Conservation (phyloP, 2,329 filamentous ascomycete genomes). For the Mycocentrospora acerina region DNA sequence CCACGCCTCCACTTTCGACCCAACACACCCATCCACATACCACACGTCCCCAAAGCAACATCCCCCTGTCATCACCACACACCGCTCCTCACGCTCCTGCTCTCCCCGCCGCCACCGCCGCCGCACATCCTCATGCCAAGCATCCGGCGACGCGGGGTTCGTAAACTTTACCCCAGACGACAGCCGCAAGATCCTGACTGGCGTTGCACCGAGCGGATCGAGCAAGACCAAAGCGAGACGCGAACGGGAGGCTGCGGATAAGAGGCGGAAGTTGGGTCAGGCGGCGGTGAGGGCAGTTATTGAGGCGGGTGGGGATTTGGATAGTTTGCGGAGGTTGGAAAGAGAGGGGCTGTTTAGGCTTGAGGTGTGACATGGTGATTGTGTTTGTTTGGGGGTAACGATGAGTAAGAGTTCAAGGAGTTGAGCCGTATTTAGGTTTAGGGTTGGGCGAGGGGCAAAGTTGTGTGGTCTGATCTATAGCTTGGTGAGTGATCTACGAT, state of each 20-base stretch:
- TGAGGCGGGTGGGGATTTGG: conserved; percentile 68
- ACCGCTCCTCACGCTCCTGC: conserved; percentile 20
- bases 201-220: conserved; percentile 87
- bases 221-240: conserved; percentile 92
- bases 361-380: conserved; percentile 18
- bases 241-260: conserved; percentile 83
- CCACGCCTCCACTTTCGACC: neutral
- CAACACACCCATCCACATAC: conserved; percentile 17
- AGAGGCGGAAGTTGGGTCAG: conserved; percentile 67
- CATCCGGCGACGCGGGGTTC: conserved; percentile 58
- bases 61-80: conserved; percentile 21
- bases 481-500: too few relatives aligned
- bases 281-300: conserved; percentile 68
- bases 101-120: conserved; percentile 23
- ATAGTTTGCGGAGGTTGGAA: conserved; percentile 45
- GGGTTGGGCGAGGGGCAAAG: too few relatives aligned
- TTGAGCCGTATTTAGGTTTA: too few relatives aligned
- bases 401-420: too few relatives aligned
- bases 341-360: conserved; percentile 42
- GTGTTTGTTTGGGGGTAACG: too few relatives aligned
- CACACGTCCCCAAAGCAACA: conserved; percentile 13
- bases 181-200: conserved; percentile 75
- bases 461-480: too few relatives aligned
- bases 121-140: conserved; percentile 17
- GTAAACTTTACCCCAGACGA: conserved; percentile 90